These are phyloP conservation scores for Aspergillus pseudotamarii DNA, from an alignment of 2,329 filamentous ascomycete genomes.

Conservation along the genomic window DNA sequence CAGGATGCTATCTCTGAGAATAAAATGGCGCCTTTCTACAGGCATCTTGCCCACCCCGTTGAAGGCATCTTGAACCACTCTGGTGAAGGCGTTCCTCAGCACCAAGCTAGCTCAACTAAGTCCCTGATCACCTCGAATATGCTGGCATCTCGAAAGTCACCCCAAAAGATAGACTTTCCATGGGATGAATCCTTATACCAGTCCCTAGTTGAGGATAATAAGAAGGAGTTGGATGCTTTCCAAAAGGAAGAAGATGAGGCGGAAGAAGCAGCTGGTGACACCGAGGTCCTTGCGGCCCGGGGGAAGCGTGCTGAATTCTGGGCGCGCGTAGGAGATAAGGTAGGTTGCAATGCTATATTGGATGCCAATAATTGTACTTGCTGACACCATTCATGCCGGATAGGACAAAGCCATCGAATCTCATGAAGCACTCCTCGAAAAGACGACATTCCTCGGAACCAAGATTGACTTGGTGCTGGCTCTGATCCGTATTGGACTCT, in stretches of 20 bases:
- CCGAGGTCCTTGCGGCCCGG: constrained; percentile 86
- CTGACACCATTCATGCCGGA: not conserved
- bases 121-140: constrained; percentile 68
- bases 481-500: constrained; percentile 92
- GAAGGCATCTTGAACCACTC: constrained; percentile 78
- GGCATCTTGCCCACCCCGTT: constrained; percentile 65
- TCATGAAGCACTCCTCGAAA: constrained; percentile 92
- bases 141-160: constrained; percentile 70
- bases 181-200: constrained; percentile 93
- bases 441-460: constrained; percentile 93
- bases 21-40: constrained; percentile 69
- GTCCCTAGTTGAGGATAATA: constrained; percentile 74
- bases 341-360: constrained; percentile 40
- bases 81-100: constrained; percentile 63
- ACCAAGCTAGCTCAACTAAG: constrained; percentile 51
- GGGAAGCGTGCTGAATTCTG: constrained; percentile 97
- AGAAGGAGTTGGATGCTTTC: constrained; percentile 72
- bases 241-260: constrained; percentile 93
- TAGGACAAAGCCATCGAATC: constrained; percentile 92
- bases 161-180: constrained; percentile 68
- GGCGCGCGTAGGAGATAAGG: constrained; percentile 95
- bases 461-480: constrained; percentile 97
- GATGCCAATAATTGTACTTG: constrained; percentile 5
- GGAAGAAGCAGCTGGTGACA: constrained; percentile 93
- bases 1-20: constrained; percentile 66